Conservation (phyloP, 192 early-diverging fungal species). For the Coemansia sp. region DNA sequence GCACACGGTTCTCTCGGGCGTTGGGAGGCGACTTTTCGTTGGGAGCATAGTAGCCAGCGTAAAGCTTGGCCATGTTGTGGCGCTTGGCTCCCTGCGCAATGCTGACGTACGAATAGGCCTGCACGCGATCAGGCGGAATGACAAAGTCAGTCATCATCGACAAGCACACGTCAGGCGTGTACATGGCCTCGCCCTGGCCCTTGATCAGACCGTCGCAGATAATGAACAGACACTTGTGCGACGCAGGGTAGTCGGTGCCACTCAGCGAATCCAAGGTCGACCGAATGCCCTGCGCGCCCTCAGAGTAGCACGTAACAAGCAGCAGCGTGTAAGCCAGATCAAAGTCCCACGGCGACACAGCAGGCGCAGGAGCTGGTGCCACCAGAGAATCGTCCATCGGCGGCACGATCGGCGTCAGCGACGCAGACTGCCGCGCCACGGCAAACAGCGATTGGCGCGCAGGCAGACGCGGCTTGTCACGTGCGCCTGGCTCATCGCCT, state of each 20-base stretch:
- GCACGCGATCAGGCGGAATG: constrained; percentile 94
- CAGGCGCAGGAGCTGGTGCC: constrained; percentile 3
- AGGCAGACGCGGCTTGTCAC: constrained; percentile 35
- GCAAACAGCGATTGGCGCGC: constrained; percentile 36
- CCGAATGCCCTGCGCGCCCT: constrained; percentile 88
- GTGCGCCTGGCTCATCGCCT: constrained; percentile 52
- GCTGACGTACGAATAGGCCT: constrained; percentile 76
- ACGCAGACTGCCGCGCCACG: constrained; percentile 2
- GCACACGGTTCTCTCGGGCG: constrained; percentile 83
- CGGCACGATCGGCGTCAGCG: neutral
- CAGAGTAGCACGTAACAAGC: constrained; percentile 92
- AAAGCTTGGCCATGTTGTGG: constrained; percentile 97
- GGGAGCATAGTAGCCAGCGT: constrained; percentile 91
- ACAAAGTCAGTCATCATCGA: constrained; percentile 75
- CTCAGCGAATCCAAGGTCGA: constrained; percentile 93
- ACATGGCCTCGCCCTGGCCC: constrained; percentile 92
- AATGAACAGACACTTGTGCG: constrained; percentile 94
- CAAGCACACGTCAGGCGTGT: constrained; percentile 83
- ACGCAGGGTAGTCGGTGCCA: constrained; percentile 88
- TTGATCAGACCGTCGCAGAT: constrained; percentile 97
- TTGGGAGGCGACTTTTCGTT: constrained; percentile 61
- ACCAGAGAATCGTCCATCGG: neutral
- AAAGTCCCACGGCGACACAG: constrained; percentile 48
- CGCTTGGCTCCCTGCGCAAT: constrained; percentile 86
- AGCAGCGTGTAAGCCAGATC: constrained; percentile 73